A percentile compares a stretch with the other conserved stretches of the same genome.
These are phyloP conservation scores for Yarrowia keelungensis DNA, from an alignment of 805 yeast genomes.

Conservation along the genomic window DNA sequence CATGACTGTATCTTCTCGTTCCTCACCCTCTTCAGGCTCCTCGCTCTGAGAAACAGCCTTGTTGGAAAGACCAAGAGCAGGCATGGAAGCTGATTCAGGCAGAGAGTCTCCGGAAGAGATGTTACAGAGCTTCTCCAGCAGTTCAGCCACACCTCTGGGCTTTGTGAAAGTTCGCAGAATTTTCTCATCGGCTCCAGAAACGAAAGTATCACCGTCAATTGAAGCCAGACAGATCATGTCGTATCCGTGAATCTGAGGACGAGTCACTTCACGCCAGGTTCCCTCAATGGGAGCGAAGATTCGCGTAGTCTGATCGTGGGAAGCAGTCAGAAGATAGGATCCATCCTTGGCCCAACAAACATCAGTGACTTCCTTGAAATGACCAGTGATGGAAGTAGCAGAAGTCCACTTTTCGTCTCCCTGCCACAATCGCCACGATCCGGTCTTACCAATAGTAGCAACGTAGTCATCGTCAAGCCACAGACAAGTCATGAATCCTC, in stretches of 20 bases:
- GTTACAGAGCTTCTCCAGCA: slow-evolving; percentile 64
- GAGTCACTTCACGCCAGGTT: slow-evolving; percentile 89
- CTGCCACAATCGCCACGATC: slow-evolving; percentile 84
- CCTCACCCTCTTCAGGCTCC: slow-evolving; percentile 49
- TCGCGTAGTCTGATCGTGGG: slow-evolving; percentile 93
- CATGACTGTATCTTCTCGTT: slow-evolving; percentile 40
- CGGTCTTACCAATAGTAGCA: slow-evolving; percentile 87
- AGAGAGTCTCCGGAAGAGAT: slow-evolving; percentile 52
- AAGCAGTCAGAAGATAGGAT: slow-evolving; percentile 72
- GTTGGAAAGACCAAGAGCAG: slow-evolving; percentile 91
- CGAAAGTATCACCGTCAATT: slow-evolving; percentile 66
- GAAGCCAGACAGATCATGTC: slow-evolving; percentile 86
- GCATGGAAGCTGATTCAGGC: slow-evolving; percentile 88
- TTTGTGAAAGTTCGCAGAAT: slow-evolving; percentile 85
- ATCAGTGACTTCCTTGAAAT: slow-evolving; percentile 76
- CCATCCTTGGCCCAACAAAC: slow-evolving; percentile 71
- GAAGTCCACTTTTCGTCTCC: slow-evolving; percentile 51
- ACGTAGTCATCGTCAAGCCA: slow-evolving; percentile 67
- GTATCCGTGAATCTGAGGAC: slow-evolving; percentile 98
- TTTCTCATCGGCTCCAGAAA: slow-evolving; percentile 97
- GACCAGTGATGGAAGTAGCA: slow-evolving; percentile 72
- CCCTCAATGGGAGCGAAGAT: slow-evolving; percentile 59
- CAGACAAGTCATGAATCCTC: slow-evolving; percentile 70
- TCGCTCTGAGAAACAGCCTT: slow-evolving; percentile 60
- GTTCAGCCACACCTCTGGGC: slow-evolving; percentile 75